Conservation (phyloP, 768 basidiomycete species). For the Boletus subparvulus region DNA sequence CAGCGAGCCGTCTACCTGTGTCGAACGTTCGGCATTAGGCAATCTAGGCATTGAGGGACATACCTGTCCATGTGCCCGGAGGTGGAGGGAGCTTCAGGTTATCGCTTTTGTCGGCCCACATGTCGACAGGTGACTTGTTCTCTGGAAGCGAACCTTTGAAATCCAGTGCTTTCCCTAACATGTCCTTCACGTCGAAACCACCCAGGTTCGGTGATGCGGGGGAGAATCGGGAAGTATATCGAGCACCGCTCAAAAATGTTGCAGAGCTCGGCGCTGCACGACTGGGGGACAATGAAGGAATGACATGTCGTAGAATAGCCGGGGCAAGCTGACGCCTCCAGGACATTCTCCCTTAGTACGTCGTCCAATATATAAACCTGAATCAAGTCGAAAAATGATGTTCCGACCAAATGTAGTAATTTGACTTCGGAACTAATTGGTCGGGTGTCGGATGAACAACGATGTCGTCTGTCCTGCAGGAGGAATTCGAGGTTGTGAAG, state of each 20-base stretch:
- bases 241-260: constrained; percentile 4
- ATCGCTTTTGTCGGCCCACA: constrained; percentile 33
- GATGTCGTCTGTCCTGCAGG: constrained; percentile 68
- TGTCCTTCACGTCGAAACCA: constrained; percentile 11
- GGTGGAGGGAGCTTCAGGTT: constrained; percentile 34
- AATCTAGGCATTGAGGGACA: not conserved
- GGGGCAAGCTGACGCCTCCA: constrained; percentile 18
- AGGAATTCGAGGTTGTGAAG: constrained; percentile 82
- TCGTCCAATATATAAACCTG: not conserved
- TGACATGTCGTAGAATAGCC: constrained; percentile 11
- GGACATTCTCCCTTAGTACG: constrained; percentile 16
- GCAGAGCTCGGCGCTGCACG: not conserved
- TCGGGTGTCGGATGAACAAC: constrained; percentile 28
- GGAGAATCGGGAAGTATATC: constrained; percentile 8
- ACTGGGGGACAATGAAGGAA: not conserved
- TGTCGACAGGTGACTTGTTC: constrained; percentile 34
- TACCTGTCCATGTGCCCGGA: constrained; percentile 56
- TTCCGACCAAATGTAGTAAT: constrained; percentile 13
- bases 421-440: constrained; percentile 16
- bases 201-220: not conserved
- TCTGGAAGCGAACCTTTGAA: constrained; percentile 13
- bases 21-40: constrained; percentile 6
- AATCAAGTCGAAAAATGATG: constrained; percentile 7
- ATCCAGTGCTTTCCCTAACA: constrained; percentile 17
- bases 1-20: constrained; percentile 61